Evolutionary conservation across 345 rosid species (phyloP).

Genomic region (Crucihimalaya himalaica): DNA sequence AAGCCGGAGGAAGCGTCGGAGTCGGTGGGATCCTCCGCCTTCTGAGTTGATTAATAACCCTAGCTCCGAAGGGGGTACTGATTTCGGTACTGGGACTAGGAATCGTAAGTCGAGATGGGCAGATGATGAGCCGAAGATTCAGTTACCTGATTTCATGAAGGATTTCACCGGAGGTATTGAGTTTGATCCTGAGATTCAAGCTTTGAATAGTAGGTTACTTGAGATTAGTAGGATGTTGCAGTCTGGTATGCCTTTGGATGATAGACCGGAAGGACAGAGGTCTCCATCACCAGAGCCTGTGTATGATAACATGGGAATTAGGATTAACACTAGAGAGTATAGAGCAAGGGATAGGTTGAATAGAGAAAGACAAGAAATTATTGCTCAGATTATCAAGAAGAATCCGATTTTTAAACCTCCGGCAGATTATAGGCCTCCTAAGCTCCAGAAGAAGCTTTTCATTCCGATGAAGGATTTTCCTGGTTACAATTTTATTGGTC

Average conservation of each 20-base stretch:
- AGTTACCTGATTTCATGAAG: constrained; percentile 91
- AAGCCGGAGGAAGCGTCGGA: constrained; percentile 71
- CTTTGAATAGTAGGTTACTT: constrained; percentile 76
- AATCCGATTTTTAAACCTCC: constrained; percentile 98
- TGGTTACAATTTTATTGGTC: constrained; percentile 87
- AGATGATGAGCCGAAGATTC: constrained; percentile 88
- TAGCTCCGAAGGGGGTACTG: constrained; percentile 41
- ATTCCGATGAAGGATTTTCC: constrained; percentile 95
- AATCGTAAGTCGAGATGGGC: constrained; percentile 96
- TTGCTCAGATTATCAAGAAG: constrained; percentile 82
- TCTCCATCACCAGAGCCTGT: constrained; percentile 97
- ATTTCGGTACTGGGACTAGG: constrained; percentile 53
- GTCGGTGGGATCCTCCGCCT: constrained; percentile 83
- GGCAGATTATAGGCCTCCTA: constrained; percentile 92
- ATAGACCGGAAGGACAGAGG: constrained; percentile 88
- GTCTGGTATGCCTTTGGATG: constrained; percentile 79
- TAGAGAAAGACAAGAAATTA: constrained; percentile 89
- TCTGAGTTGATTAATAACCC: constrained; percentile 45
- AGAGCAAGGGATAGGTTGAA: constrained; percentile 88
- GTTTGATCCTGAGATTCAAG: constrained; percentile 90
- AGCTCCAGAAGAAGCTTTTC: constrained; percentile 94
- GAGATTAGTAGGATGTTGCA: constrained; percentile 84
- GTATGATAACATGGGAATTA: constrained; percentile 90
- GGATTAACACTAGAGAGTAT: constrained; percentile 85
- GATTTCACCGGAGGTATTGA: constrained; percentile 92